A percentile compares a stretch with the other conserved stretches of the same genome.
These are phyloP conservation scores for Penicillium flavigenum DNA, from an alignment of 495 filamentous ascomycete species.

Conservation along the genomic window DNA sequence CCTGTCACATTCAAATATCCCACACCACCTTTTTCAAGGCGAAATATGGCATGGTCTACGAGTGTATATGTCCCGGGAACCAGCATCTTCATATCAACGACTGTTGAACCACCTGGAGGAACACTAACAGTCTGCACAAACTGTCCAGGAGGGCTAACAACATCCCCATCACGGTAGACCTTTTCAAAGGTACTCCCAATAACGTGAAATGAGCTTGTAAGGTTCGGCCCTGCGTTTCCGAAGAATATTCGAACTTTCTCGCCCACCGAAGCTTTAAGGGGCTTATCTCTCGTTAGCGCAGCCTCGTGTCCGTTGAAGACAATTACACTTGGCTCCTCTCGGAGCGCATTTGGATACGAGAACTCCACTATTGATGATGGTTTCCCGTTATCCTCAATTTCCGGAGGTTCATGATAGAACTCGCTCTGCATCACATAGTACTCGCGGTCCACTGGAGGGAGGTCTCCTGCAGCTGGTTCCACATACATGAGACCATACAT, in stretches of 20 bases:
- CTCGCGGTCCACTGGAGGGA: slow-evolving; percentile 22
- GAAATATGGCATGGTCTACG: slow-evolving; percentile 24
- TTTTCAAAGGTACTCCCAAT: slow-evolving; percentile 20
- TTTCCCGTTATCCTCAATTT: slow-evolving; percentile 19
- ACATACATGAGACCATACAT: slow-evolving; percentile 19
- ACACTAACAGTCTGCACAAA: slow-evolving; percentile 17
- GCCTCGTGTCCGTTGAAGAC: slow-evolving; percentile 22
- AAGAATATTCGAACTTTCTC: slow-evolving; percentile 23
- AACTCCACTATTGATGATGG: slow-evolving; percentile 14
- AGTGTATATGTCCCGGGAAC: slow-evolving; percentile 25
- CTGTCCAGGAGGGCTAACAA: slow-evolving; percentile 20
- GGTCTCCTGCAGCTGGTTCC: slow-evolving; percentile 8
- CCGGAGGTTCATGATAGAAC: slow-evolving; percentile 28
- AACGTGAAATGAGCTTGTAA: slow-evolving; percentile 27
- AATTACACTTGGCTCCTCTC: slow-evolving; percentile 22
- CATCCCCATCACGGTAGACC: slow-evolving; percentile 20
- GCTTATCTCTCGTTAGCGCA: slow-evolving; percentile 17
- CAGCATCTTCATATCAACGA: slow-evolving; percentile 24
- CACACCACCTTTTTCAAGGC: slow-evolving; percentile 20
- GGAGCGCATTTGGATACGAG: slow-evolving; percentile 22
- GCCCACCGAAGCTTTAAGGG: slow-evolving; percentile 16
- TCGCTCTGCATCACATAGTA: slow-evolving; percentile 32
- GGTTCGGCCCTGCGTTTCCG: slow-evolving; percentile 21
- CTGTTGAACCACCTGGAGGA: slow-evolving; percentile 15
- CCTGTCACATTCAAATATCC: slow-evolving; percentile 23